Evolutionary conservation across 1,284 basidiomycete genomes (phyloP).

Genomic region (Irpex sp.): DNA sequence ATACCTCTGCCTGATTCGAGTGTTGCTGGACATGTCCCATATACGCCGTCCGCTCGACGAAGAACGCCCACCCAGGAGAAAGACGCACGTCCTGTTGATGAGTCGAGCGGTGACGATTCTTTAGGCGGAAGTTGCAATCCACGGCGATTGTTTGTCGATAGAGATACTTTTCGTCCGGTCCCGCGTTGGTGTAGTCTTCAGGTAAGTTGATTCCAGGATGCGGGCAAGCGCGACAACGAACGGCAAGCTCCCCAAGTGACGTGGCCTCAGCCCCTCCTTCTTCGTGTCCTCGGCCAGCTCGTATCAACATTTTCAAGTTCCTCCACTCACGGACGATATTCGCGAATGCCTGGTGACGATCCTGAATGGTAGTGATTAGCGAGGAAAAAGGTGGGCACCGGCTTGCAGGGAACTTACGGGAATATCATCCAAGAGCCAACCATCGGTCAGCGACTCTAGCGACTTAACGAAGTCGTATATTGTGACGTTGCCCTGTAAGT

Average conservation of each 20-base stretch:
- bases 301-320: constrained; percentile 19
- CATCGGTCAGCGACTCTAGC: too few relatives aligned
- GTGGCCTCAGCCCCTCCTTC: not conserved
- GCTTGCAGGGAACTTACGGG: too few relatives aligned
- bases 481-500: too few relatives aligned
- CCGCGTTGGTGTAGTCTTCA: not conserved
- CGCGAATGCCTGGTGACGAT: constrained; percentile 11
- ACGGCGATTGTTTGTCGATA: not conserved
- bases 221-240: not conserved
- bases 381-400: too few relatives aligned
- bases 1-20: constrained; percentile 16
- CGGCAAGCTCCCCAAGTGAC: not conserved
- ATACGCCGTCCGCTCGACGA: not conserved
- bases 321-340: constrained; percentile 17
- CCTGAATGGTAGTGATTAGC: too few relatives aligned
- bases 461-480: too few relatives aligned
- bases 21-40: constrained; percentile 14
- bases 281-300: not conserved
- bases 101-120: not conserved
- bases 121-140: not conserved
- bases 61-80: not conserved
- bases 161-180: not conserved
- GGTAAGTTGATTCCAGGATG: constrained; percentile 1
- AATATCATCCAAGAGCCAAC: too few relatives aligned
- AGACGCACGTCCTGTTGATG: not conserved